Base-by-base conservation (phyloP, 2,329 filamentous ascomycete species). In the Monilinia laxa region DNA sequence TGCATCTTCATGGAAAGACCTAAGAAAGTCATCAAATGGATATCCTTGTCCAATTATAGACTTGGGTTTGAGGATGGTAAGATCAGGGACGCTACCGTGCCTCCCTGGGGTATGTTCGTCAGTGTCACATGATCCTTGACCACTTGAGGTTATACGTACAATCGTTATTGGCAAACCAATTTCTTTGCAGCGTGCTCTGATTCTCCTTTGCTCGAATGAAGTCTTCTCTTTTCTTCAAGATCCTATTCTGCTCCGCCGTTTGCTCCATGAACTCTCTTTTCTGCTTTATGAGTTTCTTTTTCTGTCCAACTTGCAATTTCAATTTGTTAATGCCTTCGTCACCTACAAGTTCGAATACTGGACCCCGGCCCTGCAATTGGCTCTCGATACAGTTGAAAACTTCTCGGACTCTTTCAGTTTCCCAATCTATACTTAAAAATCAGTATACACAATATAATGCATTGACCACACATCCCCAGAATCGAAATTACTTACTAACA, bases 121-220 rank as follows among this genome's bases (percentile, higher is more conserved):
- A 65, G 64, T 65, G 9, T 12, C 14, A 35, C 2, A 23, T 52
- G 11, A 42, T 53, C 11, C 18, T 52, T 2, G 28, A 1, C 11
- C 3, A 31, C 12, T 23, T 6, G 38, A 28, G 28, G 5, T 25
- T 53, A 23, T 45, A 65, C 55, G 2, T 45, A 65, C 64, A 65
- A 45, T 65, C 64, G 7, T 65, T 45, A 10, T 59, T 38, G n/a
- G 12, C 9, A 28, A n/a, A 14, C 63, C 64, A 65, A 49, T 65
- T 38, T 11, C 4, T 23, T 31, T 65, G 55, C 12, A 60, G 38
- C 16, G 47, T 59, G 25, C 20, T 49, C 40, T 49, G 14, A 14
- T 38, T 28, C 7, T 51, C 42, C 64, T 53, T 12, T 25, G 23
- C 42, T 40, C 10, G 31, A 23, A 51, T 52, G 18, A n/a, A 18